Conservation (phyloP, 2,329 filamentous ascomycete genomes). For the Rosellinia necatrix region DNA sequence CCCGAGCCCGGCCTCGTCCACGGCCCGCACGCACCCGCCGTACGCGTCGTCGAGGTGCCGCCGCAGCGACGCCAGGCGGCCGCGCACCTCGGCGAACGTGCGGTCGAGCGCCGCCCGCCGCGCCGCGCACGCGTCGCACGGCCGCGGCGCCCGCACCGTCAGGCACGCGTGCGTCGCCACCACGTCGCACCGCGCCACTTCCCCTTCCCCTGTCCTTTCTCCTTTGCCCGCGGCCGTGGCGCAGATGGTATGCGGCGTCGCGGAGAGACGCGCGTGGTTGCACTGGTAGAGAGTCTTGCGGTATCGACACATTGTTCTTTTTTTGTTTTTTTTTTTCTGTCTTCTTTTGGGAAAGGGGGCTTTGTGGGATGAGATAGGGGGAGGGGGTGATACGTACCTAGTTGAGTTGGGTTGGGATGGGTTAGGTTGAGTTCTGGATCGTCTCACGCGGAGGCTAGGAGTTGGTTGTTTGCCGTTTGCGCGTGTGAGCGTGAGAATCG, state of each 20-base stretch:
- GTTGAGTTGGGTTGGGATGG: no score
- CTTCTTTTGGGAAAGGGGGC: no score
- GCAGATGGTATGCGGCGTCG: slow-evolving; percentile 25
- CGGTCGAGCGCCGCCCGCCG: slow-evolving; percentile 19
- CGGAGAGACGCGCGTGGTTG: slow-evolving; percentile 33
- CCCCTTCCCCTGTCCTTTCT: no score
- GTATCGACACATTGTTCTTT: slow-evolving; percentile 40
- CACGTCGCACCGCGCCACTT: slow-evolving; percentile 27
- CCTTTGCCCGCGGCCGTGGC: slow-evolving; percentile 4
- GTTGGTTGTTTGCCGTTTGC: no score
- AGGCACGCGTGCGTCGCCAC: slow-evolving; percentile 26
- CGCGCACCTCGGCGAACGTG: slow-evolving; percentile 21
- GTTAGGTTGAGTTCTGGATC: no score
- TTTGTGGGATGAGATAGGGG: no score
- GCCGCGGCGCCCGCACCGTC: slow-evolving; percentile 23
- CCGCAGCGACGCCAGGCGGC: slow-evolving; percentile 24
- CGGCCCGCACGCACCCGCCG: slow-evolving; percentile 29
- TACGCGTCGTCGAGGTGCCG: slow-evolving; percentile 25
- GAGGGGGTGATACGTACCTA: no score
- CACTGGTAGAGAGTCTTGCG: slow-evolving; percentile 34
- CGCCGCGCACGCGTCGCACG: slow-evolving; percentile 28
- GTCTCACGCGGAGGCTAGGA: no score
- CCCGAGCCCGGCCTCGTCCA: slow-evolving; percentile 29
- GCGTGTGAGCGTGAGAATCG: no score
- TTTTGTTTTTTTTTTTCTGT: no score